A percentile compares a stretch with the other conserved stretches of the same genome.
Conservation (phyloP, 495 filamentous ascomycete genomes). For the Penicillium simplicissimum region DNA sequence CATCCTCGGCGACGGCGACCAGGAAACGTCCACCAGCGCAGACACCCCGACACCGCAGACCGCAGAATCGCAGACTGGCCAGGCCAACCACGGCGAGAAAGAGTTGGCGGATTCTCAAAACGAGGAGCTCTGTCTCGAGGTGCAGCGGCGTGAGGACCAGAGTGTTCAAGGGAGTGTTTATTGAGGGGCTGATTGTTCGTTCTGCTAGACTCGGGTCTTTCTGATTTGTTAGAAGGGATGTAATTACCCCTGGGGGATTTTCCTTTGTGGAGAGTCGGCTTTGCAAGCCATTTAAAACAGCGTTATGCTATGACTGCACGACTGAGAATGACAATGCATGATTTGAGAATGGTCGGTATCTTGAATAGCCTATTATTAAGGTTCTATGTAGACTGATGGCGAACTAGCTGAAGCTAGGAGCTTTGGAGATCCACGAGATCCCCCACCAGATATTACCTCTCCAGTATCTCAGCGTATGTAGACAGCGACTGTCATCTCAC, state of each 20-base stretch:
- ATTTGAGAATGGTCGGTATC: background rate
- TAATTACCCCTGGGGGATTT: background rate
- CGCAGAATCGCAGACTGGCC: background rate
- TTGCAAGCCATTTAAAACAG: background rate
- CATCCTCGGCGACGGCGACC: conserved; percentile 43
- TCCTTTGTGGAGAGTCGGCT: background rate
- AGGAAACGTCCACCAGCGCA: conserved; percentile 21
- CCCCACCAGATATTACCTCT: background rate
- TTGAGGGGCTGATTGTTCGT: conserved; percentile 12
- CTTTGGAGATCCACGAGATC: no score
- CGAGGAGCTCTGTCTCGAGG: conserved; percentile 26
- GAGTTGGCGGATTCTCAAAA: conserved; percentile 8
- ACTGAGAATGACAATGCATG: conserved; percentile 6
- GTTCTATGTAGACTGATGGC: no score
- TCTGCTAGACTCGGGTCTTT: background rate
- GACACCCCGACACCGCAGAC: conserved; percentile 9
- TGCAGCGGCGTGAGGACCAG: conserved; percentile 34
- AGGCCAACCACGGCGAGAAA: background rate
- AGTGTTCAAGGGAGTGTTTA: conserved; percentile 45
- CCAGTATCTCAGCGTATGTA: background rate
- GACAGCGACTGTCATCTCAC: no score
- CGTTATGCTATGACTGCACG: conserved; percentile 9
- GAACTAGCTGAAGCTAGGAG: no score
- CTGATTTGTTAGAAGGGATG: background rate
- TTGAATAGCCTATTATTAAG: background rate